Conservation (phyloP, 371 early-diverging fungal species). For the Mortierella sp. region DNA sequence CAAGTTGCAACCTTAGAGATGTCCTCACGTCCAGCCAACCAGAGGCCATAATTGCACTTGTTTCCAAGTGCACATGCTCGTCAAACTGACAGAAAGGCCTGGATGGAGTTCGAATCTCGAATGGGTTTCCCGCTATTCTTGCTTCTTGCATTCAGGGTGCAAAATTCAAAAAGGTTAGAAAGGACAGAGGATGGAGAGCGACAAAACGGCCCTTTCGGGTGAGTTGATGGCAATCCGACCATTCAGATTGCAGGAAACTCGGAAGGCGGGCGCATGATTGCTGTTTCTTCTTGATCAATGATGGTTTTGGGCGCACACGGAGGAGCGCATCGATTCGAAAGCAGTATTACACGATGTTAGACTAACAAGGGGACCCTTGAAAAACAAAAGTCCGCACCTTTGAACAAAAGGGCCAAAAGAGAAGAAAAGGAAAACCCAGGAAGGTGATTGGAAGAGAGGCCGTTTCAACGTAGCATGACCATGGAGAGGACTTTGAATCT, state of each 20-base stretch:
- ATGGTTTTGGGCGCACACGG: neutral
- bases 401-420: constrained; percentile 2
- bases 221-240: constrained; percentile 10
- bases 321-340: neutral
- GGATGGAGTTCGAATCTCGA: constrained; percentile 10
- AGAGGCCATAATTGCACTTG: neutral
- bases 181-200: neutral
- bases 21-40: neutral
- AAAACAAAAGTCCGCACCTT: constrained; percentile 10
- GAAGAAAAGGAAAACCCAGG: neutral
- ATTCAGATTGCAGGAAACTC: constrained; percentile 1
- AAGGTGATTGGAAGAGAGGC: neutral
- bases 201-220: constrained; percentile 10
- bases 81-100: neutral
- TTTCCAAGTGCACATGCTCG: constrained; percentile 11
- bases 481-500: neutral
- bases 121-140: neutral
- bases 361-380: neutral
- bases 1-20: neutral
- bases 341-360: neutral
- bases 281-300: neutral
- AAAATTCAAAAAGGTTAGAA: neutral
- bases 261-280: constrained; percentile 7
- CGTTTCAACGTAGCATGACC: constrained; percentile 14
- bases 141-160: neutral